These are phyloP conservation scores for Yamagishiella unicocca DNA, from an alignment of 139 green algal genomes.

Conservation along the genomic window DNA sequence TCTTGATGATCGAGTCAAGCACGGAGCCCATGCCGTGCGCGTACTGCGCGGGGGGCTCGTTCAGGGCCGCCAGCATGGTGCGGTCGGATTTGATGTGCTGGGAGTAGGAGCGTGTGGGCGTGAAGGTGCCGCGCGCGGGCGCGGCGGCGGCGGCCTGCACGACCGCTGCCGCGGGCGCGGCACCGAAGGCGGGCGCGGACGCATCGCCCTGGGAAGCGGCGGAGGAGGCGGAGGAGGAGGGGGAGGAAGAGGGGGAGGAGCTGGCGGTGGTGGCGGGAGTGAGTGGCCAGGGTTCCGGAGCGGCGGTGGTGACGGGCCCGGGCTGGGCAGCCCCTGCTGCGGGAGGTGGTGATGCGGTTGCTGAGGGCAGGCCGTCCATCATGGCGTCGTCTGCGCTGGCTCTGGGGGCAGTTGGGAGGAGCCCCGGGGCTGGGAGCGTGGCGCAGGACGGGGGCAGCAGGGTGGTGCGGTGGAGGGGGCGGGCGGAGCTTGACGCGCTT, in stretches of 20 bases:
- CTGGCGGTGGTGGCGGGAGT: too few species aligned
- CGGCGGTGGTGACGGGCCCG: not conserved
- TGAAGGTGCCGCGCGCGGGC: not conserved
- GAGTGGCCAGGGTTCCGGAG: not conserved
- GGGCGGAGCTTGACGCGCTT: too few species aligned
- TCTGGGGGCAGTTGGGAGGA: not conserved
- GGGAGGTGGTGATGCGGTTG: too few species aligned
- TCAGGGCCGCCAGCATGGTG: conserved; percentile 40
- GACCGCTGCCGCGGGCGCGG: not conserved
- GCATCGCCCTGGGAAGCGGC: too few species aligned
- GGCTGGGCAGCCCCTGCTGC: too few species aligned
- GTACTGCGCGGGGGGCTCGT: conserved; percentile 25
- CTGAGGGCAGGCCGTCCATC: not conserved
- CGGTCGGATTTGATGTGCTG: conserved; percentile 53
- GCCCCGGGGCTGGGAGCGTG: too few species aligned
- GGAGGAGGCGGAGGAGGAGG: not conserved
- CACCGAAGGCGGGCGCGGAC: not conserved
- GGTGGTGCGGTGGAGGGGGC: too few species aligned
- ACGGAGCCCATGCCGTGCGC: conserved; percentile 51
- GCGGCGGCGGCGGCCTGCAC: not conserved
- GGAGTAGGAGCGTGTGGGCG: conserved; percentile 34
- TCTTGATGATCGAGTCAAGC: conserved; percentile 83
- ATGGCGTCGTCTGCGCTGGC: not conserved
- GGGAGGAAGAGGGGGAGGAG: too few species aligned
- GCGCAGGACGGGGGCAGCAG: too few species aligned